Conservation (phyloP, 176 grass and related monocot genomes). For the Typha latifolia region DNA sequence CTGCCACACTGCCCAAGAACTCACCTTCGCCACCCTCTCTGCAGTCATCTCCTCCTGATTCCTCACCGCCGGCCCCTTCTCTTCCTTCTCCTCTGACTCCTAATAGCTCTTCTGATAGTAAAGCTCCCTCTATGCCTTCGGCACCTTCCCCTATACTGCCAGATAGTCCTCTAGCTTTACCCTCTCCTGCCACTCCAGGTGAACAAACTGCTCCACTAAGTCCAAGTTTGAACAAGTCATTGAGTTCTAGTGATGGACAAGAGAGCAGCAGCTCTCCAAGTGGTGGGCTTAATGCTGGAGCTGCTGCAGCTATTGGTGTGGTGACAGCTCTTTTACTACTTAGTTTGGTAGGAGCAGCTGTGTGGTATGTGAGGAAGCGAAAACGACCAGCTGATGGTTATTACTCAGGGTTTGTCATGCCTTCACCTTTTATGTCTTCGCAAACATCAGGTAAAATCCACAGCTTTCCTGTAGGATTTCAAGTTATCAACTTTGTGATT, state of each 20-base stretch:
- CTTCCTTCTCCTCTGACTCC: conserved; percentile 8
- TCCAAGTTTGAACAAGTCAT: conserved; percentile 13
- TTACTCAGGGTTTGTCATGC: conserved; percentile 44
- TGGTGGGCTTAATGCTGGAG: background rate
- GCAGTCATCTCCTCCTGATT: background rate
- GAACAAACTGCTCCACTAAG: background rate
- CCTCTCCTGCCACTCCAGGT: conserved; percentile 32
- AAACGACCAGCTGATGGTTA: conserved; percentile 34
- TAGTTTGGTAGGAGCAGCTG: conserved; percentile 33
- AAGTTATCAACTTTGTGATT: background rate
- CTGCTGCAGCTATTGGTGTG: conserved; percentile 23
- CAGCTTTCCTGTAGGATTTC: background rate
- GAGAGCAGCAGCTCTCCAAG: background rate
- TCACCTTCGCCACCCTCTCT: background rate
- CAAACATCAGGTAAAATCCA: conserved; percentile 33
- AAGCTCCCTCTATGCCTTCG: background rate
- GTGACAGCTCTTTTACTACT: conserved; percentile 30
- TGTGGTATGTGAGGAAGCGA: conserved; percentile 47
- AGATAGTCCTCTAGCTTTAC: conserved; percentile 13
- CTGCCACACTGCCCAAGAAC: background rate
- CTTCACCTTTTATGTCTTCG: conserved; percentile 34
- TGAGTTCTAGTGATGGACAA: background rate
- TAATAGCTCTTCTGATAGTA: background rate
- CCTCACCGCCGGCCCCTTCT: conserved; percentile 6
- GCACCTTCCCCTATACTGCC: too few species aligned